phyloP scores from a whole-genome alignment of 768 basidiomycete genomes.

The Suillus subluteus region DNA sequence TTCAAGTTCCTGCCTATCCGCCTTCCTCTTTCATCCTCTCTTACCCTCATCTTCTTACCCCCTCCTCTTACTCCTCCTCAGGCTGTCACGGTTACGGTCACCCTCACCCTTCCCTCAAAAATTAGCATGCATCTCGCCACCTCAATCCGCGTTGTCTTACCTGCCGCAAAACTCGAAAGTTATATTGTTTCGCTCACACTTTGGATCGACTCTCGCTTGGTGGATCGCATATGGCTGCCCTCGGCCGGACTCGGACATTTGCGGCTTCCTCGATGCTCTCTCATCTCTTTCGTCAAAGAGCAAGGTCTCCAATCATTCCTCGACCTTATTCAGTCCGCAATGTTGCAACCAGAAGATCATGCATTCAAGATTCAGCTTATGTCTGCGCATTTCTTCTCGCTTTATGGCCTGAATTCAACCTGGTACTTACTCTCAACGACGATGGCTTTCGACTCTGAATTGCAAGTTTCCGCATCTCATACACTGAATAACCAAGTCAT shows the following conservation, averaged over 20 bases:
- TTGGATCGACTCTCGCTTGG: conserved; percentile 25
- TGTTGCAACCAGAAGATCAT: conserved; percentile 40
- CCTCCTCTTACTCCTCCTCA: too few relatives aligned
- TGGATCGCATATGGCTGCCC: conserved; percentile 37
- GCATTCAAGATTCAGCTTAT: conserved; percentile 36
- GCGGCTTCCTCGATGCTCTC: conserved; percentile 32
- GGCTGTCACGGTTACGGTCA: too few relatives aligned
- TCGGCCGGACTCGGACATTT: conserved; percentile 25
- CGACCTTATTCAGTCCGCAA: conserved; percentile 40
- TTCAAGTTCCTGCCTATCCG: too few relatives aligned
- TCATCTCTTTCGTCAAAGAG: conserved; percentile 22
- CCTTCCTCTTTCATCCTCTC: too few relatives aligned
- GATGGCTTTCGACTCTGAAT: background rate
- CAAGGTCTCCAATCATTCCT: conserved; percentile 39
- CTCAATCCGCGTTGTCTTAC: conserved; percentile 22
- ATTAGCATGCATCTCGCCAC: conserved; percentile 24
- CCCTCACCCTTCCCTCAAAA: too few relatives aligned
- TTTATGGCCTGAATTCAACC: conserved; percentile 9
- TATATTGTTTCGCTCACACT: conserved; percentile 31
- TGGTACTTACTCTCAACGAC: too few relatives aligned
- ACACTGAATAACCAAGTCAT: background rate
- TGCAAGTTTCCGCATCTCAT: background rate
- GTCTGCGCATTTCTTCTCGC: conserved; percentile 29
- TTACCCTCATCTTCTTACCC: too few relatives aligned
- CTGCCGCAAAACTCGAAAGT: conserved; percentile 23